Percentiles rank a stretch among this genome's conserved stretches.
Conservation (phyloP, 805 yeast species). For the Nadsonia fulvescens region DNA sequence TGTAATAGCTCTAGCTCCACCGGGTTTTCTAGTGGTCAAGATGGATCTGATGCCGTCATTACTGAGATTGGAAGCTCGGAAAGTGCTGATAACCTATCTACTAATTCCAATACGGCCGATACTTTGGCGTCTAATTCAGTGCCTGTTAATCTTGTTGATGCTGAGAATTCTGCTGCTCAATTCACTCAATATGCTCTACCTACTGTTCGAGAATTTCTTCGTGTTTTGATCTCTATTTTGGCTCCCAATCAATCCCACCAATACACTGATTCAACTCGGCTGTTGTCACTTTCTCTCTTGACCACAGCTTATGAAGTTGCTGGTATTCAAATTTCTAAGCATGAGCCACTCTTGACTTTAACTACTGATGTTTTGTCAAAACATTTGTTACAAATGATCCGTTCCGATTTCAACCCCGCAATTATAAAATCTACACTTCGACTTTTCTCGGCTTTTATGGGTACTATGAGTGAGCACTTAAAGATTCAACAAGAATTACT, state of each 20-base stretch:
- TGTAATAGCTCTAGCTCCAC: no score
- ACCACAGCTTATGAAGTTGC: conserved; percentile 68
- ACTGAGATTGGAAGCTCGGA: no score
- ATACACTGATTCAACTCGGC: conserved; percentile 74
- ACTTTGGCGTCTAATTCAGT: conserved; percentile 3
- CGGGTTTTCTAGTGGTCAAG: no score
- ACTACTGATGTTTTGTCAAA: conserved; percentile 74
- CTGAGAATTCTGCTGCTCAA: conserved; percentile 13
- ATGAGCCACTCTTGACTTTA: conserved; percentile 46
- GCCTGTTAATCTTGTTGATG: no score
- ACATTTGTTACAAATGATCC: conserved; percentile 62
- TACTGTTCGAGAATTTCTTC: conserved; percentile 60
- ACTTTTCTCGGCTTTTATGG: conserved; percentile 51
- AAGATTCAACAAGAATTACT: conserved; percentile 62
- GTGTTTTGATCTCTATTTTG: conserved; percentile 58
- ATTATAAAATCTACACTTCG: conserved; percentile 61
- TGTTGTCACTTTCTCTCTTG: conserved; percentile 61
- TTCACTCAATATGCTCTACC: conserved; percentile 43
- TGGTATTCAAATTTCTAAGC: conserved; percentile 43
- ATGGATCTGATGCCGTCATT: no score
- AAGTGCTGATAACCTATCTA: neutral
- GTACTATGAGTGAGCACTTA: conserved; percentile 44
- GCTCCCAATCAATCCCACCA: conserved; percentile 70
- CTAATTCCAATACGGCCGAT: conserved; percentile 1
- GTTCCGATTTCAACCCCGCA: conserved; percentile 54